Percentiles rank a stretch among this genome's conserved stretches.
These are phyloP conservation scores for Calonectria pauciramosa DNA, from an alignment of 2,329 filamentous ascomycete species.

Conservation along the genomic window DNA sequence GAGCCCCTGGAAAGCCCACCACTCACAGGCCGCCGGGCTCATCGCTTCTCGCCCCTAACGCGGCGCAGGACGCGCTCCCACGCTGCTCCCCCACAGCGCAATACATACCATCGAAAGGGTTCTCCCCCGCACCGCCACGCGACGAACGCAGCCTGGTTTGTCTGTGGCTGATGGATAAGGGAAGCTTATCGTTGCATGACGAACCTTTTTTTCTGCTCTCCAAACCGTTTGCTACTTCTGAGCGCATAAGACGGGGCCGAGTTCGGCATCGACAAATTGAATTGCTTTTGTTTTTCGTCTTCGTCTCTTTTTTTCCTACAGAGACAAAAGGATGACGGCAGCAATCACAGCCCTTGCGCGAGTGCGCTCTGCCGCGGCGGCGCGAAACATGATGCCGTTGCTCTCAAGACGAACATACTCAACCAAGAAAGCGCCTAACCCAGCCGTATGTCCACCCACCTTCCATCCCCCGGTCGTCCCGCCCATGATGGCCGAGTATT, in stretches of 20 bases:
- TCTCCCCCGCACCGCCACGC: conserved; percentile 23
- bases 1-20: conserved; percentile 17
- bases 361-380: conserved; percentile 30
- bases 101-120: not conserved
- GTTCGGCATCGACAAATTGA: not conserved
- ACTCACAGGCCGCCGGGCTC: conserved; percentile 11
- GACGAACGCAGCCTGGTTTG: conserved; percentile 15
- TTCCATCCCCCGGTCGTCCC: not conserved
- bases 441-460: conserved; percentile 37
- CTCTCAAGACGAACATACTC: conserved; percentile 39
- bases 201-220: not conserved
- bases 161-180: conserved; percentile 27
- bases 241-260: not conserved
- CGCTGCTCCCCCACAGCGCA: conserved; percentile 4
- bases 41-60: not conserved
- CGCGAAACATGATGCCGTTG: not conserved
- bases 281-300: not conserved
- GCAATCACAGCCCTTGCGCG: conserved; percentile 22
- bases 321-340: conserved; percentile 26
- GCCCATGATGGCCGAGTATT: not conserved
- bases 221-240: not conserved
- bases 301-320: not conserved
- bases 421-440: conserved; percentile 44
- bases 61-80: not conserved
- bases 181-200: not conserved